Evolutionary conservation across 768 basidiomycete species (phyloP).

Genomic region (Suillus clintonianus): DNA sequence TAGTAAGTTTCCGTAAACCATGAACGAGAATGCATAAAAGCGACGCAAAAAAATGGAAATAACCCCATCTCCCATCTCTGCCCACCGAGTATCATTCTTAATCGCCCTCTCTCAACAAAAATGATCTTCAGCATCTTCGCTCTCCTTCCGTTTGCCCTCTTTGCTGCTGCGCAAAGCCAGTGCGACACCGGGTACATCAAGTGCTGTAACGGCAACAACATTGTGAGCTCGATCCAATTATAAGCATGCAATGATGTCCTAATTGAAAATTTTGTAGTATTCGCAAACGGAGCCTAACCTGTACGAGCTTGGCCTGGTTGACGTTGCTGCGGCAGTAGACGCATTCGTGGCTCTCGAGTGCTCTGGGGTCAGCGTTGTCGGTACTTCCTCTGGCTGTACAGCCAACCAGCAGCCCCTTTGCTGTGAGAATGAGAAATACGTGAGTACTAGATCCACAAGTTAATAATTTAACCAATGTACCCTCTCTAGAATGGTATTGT

Average conservation of each 20-base stretch:
- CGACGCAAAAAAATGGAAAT: neutral
- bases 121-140: neutral
- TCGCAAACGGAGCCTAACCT: neutral
- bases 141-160: neutral
- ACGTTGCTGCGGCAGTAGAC: neutral
- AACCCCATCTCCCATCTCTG: neutral
- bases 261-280: neutral
- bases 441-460: neutral
- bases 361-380: neutral
- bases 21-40: neutral
- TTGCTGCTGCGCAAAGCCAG: neutral
- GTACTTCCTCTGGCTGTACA: neutral
- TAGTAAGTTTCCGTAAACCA: neutral
- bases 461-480: neutral
- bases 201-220: neutral
- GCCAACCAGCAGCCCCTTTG: conserved; percentile 2
- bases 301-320: neutral
- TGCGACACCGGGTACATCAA: neutral
- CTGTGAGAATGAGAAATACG: conserved; percentile 4
- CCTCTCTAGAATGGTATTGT: neutral
- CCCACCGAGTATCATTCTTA: neutral
- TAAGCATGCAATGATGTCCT: neutral
- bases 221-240: neutral
- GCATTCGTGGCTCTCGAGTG: neutral
- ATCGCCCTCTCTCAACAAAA: neutral